Percentiles rank a stretch among this genome's conserved stretches.
Evolutionary conservation across 2,329 filamentous ascomycete species (phyloP).

Genomic region (Taxawa tesnikishii): DNA sequence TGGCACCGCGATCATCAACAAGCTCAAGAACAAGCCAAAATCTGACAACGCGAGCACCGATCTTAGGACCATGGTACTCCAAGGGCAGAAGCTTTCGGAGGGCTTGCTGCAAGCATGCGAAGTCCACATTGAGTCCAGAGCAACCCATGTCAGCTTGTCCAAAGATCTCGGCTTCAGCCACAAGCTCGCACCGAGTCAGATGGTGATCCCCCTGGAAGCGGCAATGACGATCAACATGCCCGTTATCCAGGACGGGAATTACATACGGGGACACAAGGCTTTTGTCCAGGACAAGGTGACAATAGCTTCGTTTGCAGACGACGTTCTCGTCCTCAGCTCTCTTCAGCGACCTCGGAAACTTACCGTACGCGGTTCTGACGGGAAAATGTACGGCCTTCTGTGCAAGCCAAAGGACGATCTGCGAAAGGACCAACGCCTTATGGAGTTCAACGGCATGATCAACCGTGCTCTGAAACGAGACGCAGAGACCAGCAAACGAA

Average conservation of each 20-base stretch:
- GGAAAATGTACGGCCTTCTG: conserved; percentile 74
- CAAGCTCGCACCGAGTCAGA: conserved; percentile 64
- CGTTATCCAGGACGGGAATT: conserved; percentile 53
- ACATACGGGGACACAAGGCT: conserved; percentile 61
- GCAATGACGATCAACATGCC: conserved; percentile 77
- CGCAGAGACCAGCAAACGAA: conserved; percentile 76
- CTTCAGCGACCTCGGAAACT: conserved; percentile 87
- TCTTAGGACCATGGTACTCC: conserved; percentile 57
- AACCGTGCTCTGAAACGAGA: conserved; percentile 88
- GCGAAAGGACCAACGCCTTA: conserved; percentile 90
- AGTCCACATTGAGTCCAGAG: conserved; percentile 60
- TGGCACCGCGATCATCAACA: conserved; percentile 27
- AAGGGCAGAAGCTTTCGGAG: conserved; percentile 72
- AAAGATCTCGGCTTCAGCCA: conserved; percentile 74
- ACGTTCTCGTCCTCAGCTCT: conserved; percentile 81
- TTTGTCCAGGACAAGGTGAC: conserved; percentile 81
- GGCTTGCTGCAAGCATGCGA: conserved; percentile 73
- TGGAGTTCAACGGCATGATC: conserved; percentile 99
- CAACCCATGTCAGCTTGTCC: conserved; percentile 60
- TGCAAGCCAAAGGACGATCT: conserved; percentile 98
- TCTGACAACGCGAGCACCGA: conserved; percentile 43
- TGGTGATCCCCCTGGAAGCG: conserved; percentile 82
- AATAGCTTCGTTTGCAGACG: conserved; percentile 68
- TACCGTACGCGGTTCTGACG: conserved; percentile 78
- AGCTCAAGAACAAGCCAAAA: conserved; percentile 41